Evolutionary conservation across 805 yeast genomes (phyloP).

Genomic region (Torulaspora gathmanii): DNA sequence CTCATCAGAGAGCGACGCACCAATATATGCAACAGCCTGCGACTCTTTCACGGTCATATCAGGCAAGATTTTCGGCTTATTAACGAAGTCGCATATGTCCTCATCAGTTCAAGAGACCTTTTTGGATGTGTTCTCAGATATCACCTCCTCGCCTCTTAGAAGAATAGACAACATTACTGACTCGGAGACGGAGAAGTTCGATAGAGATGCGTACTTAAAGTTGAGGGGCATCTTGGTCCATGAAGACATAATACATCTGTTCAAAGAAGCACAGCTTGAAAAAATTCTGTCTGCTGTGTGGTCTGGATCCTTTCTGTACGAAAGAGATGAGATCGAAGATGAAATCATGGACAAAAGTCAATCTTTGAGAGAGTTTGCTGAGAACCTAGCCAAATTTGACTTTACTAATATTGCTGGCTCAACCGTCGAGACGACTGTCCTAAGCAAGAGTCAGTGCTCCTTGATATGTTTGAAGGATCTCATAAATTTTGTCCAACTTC

Average conservation of each 20-base stretch:
- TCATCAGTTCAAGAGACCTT: conserved; percentile 13
- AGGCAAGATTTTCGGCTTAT: conserved; percentile 16
- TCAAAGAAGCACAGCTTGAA: conserved; percentile 36
- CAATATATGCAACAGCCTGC: conserved; percentile 55
- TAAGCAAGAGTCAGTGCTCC: conserved; percentile 47
- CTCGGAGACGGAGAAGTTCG: conserved; percentile 41
- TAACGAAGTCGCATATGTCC: conserved; percentile 6
- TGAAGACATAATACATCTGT: conserved; percentile 31
- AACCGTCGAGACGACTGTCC: conserved; percentile 45
- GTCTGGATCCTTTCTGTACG: conserved; percentile 55
- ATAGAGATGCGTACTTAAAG: conserved; percentile 41
- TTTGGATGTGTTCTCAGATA: conserved; percentile 30
- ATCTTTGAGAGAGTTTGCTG: conserved; percentile 37
- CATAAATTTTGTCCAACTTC: conserved; percentile 38
- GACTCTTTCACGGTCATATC: conserved; percentile 39
- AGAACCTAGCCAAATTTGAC: conserved; percentile 39
- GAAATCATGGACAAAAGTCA: conserved; percentile 30
- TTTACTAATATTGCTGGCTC: conserved; percentile 57
- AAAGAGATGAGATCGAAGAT: conserved; percentile 51
- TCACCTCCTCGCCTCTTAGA: conserved; percentile 30
- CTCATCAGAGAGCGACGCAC: conserved; percentile 17
- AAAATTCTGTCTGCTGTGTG: conserved; percentile 49
- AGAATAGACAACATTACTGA: conserved; percentile 28
- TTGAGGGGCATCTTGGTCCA: conserved; percentile 44
- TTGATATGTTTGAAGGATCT: conserved; percentile 53